Conservation (phyloP, 805 yeast species). For the Saccharomycopsis sp. region DNA sequence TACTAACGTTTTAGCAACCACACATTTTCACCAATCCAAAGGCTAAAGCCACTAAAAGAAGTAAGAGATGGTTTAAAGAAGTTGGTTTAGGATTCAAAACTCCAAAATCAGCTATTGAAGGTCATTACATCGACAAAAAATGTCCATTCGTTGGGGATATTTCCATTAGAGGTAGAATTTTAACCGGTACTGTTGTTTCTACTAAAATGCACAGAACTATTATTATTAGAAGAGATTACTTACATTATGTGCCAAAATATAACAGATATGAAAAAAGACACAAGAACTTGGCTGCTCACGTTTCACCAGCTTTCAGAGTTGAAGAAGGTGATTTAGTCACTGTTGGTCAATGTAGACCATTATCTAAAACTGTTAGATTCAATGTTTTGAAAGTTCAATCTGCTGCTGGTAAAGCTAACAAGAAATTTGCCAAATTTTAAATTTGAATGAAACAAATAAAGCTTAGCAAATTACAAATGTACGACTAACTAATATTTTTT, state of each 20-base stretch:
- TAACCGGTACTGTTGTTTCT: slow-evolving; percentile 99
- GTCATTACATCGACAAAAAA: slow-evolving; percentile 99
- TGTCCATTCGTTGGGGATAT: slow-evolving; percentile 98
- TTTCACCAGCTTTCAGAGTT: slow-evolving; percentile 99
- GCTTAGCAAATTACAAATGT: no score
- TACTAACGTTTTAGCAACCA: slow-evolving; percentile 72
- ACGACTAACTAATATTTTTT: no score
- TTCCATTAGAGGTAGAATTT: slow-evolving; percentile 99
- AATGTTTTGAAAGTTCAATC: slow-evolving; percentile 95
- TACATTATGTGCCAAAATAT: slow-evolving; percentile 99
- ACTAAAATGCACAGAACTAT: slow-evolving; percentile 99
- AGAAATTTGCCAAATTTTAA: slow-evolving; percentile 97
- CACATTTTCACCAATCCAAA: slow-evolving; percentile 99
- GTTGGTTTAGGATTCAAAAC: slow-evolving; percentile 99
- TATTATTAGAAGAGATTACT: slow-evolving; percentile 99
- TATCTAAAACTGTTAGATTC: slow-evolving; percentile 99
- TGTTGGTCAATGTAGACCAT: slow-evolving; percentile 99
- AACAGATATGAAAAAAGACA: slow-evolving; percentile 99
- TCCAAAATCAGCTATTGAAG: slow-evolving; percentile 97
- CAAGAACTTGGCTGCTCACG: slow-evolving; percentile 99
- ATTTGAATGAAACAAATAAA: no score
- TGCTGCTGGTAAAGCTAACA: slow-evolving; percentile 79
- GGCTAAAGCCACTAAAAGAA: slow-evolving; percentile 95
- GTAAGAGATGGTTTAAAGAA: slow-evolving; percentile 99
- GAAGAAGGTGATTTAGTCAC: slow-evolving; percentile 98